Percentiles rank a stretch among this genome's conserved stretches.
Evolutionary conservation across 2,329 filamentous ascomycete species (phyloP).

Genomic region (Neonectria neomacrospora): DNA sequence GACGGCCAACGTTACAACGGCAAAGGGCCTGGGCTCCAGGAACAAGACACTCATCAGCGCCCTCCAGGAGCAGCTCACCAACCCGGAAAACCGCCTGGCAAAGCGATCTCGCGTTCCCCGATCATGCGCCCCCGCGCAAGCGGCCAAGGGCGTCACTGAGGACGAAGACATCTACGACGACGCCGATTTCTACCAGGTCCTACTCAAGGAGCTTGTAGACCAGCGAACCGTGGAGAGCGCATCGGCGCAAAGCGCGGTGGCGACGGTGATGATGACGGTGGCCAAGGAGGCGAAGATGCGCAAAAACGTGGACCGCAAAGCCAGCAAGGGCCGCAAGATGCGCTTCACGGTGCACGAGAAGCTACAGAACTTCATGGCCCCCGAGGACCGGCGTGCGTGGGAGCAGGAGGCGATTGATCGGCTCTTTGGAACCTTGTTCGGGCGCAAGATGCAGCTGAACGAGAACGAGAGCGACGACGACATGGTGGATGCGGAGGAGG

Average conservation of each 20-base stretch:
- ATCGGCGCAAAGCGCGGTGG: conserved; percentile 58
- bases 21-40: conserved; percentile 43
- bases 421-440: conserved; percentile 80
- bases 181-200: conserved; percentile 90
- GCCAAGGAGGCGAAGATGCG: conserved; percentile 82
- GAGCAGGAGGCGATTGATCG: conserved; percentile 80
- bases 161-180: conserved; percentile 85
- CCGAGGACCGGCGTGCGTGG: conserved; percentile 85
- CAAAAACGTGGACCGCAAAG: conserved; percentile 89
- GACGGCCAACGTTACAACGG: conserved; percentile 56
- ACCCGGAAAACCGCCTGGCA: conserved; percentile 71
- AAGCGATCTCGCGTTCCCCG: conserved; percentile 77
- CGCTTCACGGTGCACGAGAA: conserved; percentile 96
- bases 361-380: conserved; percentile 97
- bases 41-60: conserved; percentile 67
- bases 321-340: conserved; percentile 94
- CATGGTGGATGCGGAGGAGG: conserved; percentile 65
- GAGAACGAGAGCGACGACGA: conserved; percentile 67
- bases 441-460: conserved; percentile 73
- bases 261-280: conserved; percentile 72
- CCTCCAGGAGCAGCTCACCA: conserved; percentile 74
- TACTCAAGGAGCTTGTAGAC: conserved; percentile 93
- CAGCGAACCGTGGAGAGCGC: conserved; percentile 80
- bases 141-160: conserved; percentile 65
- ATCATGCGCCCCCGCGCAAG: conserved; percentile 80